Base-by-base conservation (phyloP, 139 green algal genomes). In the Haematococcus lacustris region DNA sequence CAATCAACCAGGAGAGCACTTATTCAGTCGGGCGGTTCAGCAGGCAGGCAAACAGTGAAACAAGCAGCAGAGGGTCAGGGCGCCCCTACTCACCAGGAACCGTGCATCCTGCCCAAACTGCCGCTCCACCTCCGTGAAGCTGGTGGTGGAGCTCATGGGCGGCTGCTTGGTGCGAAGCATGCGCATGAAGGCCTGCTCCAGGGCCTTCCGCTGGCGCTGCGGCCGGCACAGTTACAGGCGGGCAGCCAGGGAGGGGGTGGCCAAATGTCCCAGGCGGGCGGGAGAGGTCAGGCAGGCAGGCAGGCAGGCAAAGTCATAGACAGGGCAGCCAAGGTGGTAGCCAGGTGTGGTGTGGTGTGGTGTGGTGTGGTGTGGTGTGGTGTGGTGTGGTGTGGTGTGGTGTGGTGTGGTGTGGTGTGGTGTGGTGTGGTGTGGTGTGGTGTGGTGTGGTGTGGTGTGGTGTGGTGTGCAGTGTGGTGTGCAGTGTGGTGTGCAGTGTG, bases 151-250 rank as follows among this genome's bases (percentile, higher is more conserved):
- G 13, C 3, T 43, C 43, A 72, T 63, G 43, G 67, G 67, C n/a
- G 67, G 67, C 33, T 65, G n/a, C 67, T 63, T 72, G 67, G 43
- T 38, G 30, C 28, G 47, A 3, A 74, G 69, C 69, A 74, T 68
- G 51, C 51, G 51, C 69, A 66, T 28, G 69, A 74, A 74, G 30
- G 69, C 69, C 53, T 66, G 51, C 33, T 65, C 37, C 21, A 51
- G 26, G 6, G 30, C 28, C 3, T 39, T 38, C 34, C 6, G 33
- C 34, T 35, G 39, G 1, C 69, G 69, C 69, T 67, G 51, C 53
- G 33, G 4, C 30, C 23, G 21, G 53, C 53, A 64, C 13, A 4
- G 33, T 4, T 26, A 64, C n/a, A n/a, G n/a, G n/a, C n/a, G n/a
- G n/a, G n/a, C n/a, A n/a, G n/a, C n/a, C n/a, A n/a, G n/a, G n/a